phyloP scores from a whole-genome alignment of 257 asterid species.

The Salvia rosmarinus region DNA sequence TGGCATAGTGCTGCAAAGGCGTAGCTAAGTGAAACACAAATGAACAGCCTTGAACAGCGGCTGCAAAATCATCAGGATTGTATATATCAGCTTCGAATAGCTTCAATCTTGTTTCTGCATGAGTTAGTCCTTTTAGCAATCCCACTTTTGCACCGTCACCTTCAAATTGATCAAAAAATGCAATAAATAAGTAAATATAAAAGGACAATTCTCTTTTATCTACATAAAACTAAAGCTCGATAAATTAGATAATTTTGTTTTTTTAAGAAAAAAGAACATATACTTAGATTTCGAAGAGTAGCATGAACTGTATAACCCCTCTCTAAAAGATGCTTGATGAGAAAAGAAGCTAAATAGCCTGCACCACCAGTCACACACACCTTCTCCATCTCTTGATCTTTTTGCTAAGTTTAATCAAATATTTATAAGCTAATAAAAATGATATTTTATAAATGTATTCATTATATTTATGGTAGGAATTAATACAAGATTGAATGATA shows the following conservation, averaged over 20 bases:
- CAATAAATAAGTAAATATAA: too few relatives aligned
- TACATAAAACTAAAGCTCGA: too few relatives aligned
- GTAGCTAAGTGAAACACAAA: slow-evolving; percentile 72
- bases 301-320: slow-evolving; percentile 68
- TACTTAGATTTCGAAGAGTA: slow-evolving; percentile 59
- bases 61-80: slow-evolving; percentile 48
- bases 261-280: too few relatives aligned
- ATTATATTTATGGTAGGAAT: too few relatives aligned
- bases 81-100: slow-evolving; percentile 68
- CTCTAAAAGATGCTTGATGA: slow-evolving; percentile 49
- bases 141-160: slow-evolving; percentile 64
- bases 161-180: slow-evolving; percentile 32
- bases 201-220: too few relatives aligned
- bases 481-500: too few relatives aligned
- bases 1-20: slow-evolving; percentile 51
- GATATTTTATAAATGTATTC: too few relatives aligned
- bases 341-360: slow-evolving; percentile 64
- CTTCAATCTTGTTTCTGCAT: slow-evolving; percentile 49
- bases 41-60: slow-evolving; percentile 58
- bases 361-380: slow-evolving; percentile 77
- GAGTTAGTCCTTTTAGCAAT: slow-evolving; percentile 48
- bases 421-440: too few relatives aligned
- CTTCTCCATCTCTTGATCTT: slow-evolving; percentile 8
- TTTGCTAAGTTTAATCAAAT: too few relatives aligned
- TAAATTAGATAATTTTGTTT: too few relatives aligned